These are phyloP conservation scores for Camptophora hylomeconis DNA, from an alignment of 2,329 filamentous ascomycete genomes.

Conservation along the genomic window DNA sequence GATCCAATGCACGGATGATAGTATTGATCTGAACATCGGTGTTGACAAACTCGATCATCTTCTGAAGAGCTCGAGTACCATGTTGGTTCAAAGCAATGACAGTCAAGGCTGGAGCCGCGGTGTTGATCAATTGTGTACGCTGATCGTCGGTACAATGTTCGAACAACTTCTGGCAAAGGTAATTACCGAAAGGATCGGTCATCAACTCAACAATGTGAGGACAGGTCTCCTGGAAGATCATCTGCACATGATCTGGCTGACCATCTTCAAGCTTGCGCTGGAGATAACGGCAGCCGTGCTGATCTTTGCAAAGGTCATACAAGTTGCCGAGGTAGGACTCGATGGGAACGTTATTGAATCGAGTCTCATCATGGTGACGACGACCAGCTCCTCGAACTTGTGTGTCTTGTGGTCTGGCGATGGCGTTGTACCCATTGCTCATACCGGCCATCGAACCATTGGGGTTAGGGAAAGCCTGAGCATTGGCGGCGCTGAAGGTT, in stretches of 20 bases:
- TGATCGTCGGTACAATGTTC: slow-evolving; percentile 94
- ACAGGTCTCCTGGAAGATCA: slow-evolving; percentile 91
- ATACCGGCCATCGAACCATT: slow-evolving; percentile 39
- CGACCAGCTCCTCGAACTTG: slow-evolving; percentile 50
- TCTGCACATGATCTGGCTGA: slow-evolving; percentile 67
- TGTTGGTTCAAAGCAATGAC: slow-evolving; percentile 94
- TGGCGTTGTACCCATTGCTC: slow-evolving; percentile 39
- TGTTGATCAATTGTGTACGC: slow-evolving; percentile 82
- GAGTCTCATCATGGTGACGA: slow-evolving; percentile 39
- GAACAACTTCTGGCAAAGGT: slow-evolving; percentile 94
- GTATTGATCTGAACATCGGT: slow-evolving; percentile 66
- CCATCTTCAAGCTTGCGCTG: slow-evolving; percentile 96
- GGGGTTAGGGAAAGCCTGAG: slow-evolving; percentile 11
- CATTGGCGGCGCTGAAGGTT: slow-evolving; percentile 16
- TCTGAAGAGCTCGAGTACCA: slow-evolving; percentile 88
- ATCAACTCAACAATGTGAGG: slow-evolving; percentile 92
- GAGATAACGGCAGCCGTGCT: slow-evolving; percentile 91
- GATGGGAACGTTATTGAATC: slow-evolving; percentile 71
- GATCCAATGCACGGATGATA: slow-evolving; percentile 72
- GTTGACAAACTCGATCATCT: slow-evolving; percentile 97
- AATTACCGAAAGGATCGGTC: slow-evolving; percentile 98
- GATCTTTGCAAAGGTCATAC: slow-evolving; percentile 87
- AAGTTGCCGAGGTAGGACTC: slow-evolving; percentile 73
- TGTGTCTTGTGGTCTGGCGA: slow-evolving; percentile 14
- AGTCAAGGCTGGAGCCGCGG: slow-evolving; percentile 75